A percentile compares a stretch with the other conserved stretches of the same genome.
phyloP scores from a whole-genome alignment of 352 stramenopile genomes.

The Phytopythium delawarense region DNA sequence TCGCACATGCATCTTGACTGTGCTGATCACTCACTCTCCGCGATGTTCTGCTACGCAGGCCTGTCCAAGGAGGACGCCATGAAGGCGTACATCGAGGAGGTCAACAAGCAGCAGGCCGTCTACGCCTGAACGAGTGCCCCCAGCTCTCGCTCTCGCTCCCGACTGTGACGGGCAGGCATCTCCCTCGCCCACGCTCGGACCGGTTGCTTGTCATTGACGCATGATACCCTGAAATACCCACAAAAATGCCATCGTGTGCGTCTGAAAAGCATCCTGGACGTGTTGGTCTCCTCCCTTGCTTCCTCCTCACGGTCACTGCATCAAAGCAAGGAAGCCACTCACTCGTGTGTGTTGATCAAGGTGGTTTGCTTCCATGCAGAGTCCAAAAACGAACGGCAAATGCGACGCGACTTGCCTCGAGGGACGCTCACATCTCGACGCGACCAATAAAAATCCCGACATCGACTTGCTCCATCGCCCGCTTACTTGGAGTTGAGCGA shows the following conservation, averaged over 20 bases:
- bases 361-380: neutral
- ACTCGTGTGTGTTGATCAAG: too few relatives aligned
- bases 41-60: slow-evolving; percentile 6
- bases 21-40: too few relatives aligned
- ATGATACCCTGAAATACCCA: neutral
- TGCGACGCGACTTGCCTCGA: neutral
- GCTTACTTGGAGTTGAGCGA: slow-evolving; percentile 20
- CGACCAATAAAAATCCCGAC: slow-evolving; percentile 1
- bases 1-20: too few relatives aligned
- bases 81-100: slow-evolving; percentile 84
- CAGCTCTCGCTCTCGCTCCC: neutral
- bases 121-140: slow-evolving; percentile 55
- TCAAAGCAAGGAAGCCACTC: too few relatives aligned
- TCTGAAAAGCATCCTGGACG: too few relatives aligned
- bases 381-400: slow-evolving; percentile 1
- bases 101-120: slow-evolving; percentile 77
- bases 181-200: neutral
- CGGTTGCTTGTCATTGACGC: neutral
- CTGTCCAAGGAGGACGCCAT: slow-evolving; percentile 82
- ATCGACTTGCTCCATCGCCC: neutral
- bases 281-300: too few relatives aligned
- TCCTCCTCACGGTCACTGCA: too few relatives aligned
- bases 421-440: neutral
- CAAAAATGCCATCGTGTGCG: neutral
- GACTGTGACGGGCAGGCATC: neutral